phyloP scores from a whole-genome alignment of 108 stramenopile genomes.

The Cyclotella atomus region DNA sequence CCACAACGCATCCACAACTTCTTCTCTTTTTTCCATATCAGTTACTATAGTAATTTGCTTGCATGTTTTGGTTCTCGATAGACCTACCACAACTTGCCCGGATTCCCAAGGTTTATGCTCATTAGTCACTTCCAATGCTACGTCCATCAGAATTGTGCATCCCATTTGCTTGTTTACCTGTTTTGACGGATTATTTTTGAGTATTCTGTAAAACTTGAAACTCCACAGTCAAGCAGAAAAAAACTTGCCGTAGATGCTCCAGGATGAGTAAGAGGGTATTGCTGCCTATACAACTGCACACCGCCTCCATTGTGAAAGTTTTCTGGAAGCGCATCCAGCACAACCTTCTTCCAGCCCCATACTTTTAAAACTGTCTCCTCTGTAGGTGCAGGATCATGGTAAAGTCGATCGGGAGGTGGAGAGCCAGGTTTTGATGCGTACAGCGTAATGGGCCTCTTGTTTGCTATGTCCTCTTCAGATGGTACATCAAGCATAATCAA shows the following conservation, averaged over 20 bases:
- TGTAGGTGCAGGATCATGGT: neutral
- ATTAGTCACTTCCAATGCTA: slow-evolving; percentile 13
- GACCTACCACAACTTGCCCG: slow-evolving; percentile 12
- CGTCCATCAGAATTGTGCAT: slow-evolving; percentile 11
- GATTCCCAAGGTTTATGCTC: slow-evolving; percentile 1
- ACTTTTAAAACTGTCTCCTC: neutral
- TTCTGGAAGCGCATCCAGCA: neutral
- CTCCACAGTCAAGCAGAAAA: too few species aligned
- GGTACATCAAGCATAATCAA: slow-evolving; percentile 28
- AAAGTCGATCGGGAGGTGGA: neutral
- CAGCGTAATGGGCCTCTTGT: neutral
- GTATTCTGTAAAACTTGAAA: too few species aligned
- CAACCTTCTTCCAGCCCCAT: slow-evolving; percentile 13
- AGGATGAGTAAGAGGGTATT: slow-evolving; percentile 19
- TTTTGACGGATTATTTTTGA: too few species aligned
- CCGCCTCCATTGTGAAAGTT: neutral
- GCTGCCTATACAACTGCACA: slow-evolving; percentile 1
- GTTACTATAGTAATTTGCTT: slow-evolving; percentile 1
- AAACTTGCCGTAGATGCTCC: slow-evolving; percentile 12
- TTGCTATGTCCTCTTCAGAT: neutral
- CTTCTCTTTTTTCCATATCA: neutral
- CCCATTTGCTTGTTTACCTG: slow-evolving; percentile 25
- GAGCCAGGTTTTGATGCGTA: neutral
- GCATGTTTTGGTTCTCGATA: neutral
- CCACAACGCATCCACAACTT: neutral